Conservation (phyloP, 2,329 filamentous ascomycete genomes). For the Leptographium wingfieldii region DNA sequence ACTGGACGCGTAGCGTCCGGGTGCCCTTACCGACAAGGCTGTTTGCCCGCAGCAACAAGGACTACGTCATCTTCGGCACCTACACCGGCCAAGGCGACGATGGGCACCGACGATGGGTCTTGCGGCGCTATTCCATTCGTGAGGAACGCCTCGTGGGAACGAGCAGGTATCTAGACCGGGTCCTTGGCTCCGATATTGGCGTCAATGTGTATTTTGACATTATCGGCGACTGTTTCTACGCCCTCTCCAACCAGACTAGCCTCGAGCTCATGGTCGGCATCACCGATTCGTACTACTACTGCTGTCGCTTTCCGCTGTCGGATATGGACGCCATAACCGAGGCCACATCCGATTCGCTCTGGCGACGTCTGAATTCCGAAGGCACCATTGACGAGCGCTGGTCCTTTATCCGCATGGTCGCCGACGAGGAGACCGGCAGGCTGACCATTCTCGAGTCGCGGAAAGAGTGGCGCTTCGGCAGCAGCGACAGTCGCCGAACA, state of each 20-base stretch:
- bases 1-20: slow-evolving; percentile 27
- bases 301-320: slow-evolving; percentile 47
- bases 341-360: slow-evolving; percentile 37
- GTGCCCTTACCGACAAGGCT: slow-evolving; percentile 40
- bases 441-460: slow-evolving; percentile 54
- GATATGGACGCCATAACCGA: slow-evolving; percentile 25
- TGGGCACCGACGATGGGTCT: slow-evolving; percentile 49
- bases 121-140: slow-evolving; percentile 39
- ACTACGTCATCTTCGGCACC: slow-evolving; percentile 54
- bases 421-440: slow-evolving; percentile 44
- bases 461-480: slow-evolving; percentile 45
- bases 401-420: slow-evolving; percentile 51
- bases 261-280: slow-evolving; percentile 46
- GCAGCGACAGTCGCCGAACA: slow-evolving; percentile 46
- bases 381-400: slow-evolving; percentile 64
- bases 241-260: slow-evolving; percentile 51
- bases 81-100: slow-evolving; percentile 39
- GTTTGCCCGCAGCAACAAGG: slow-evolving; percentile 52
- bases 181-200: slow-evolving; percentile 53
- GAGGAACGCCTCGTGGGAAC: slow-evolving; percentile 25
- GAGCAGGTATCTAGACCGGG: slow-evolving; percentile 39
- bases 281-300: slow-evolving; percentile 58
- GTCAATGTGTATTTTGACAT: slow-evolving; percentile 61
- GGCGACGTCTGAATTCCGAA: slow-evolving; percentile 54
- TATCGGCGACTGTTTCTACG: slow-evolving; percentile 53